Base-by-base conservation (phyloP, 192 early-diverging fungal species). In the Backusella australiensis region DNA sequence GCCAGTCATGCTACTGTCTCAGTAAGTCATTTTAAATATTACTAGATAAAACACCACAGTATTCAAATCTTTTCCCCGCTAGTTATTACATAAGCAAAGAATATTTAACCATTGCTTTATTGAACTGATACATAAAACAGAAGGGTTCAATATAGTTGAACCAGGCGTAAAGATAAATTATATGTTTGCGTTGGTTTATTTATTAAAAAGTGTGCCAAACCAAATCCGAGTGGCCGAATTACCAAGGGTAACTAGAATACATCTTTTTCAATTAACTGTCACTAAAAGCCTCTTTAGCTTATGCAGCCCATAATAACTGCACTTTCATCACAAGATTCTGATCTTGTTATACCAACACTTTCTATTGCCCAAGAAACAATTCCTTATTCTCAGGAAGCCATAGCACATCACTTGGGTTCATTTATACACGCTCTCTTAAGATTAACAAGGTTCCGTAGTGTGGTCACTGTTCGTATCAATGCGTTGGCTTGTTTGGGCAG, bases 11-110 rank as follows among this genome's bases (percentile, higher is more conserved):
- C 90, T 44, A 83, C 83, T 39, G 77, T 91, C 66, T 81, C 80
- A 32, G 80, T 81, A 75, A 81, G 73, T 69, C n/a, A 36, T 14
- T 26, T 12, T 69, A 19, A 52, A 35, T 75, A 19, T 23, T 36
- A 34, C 7, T 59, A 12, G 66, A 1, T 44, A 15, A 15, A 69
- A 11, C n/a, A 7, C 46, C 19, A n/a, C 19, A n/a, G 15, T 49
- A n/a, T n/a, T 49, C 35, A 72, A 77, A 14, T 52, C 23, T 35
- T 79, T 14, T 67, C 76, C 69, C 69, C 69, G 84, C 36, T 85
- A 91, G 86, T 76, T 93, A 12, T 81, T 99, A 32, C 91, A 92
- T 77, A 93, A 93, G 83, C 96, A 98, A 85, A 85, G 92, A 19
- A 89, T 97, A 67, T 97, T 94, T 75, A 87, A 91, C 29, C 86